phyloP scores from a whole-genome alignment of 169 alveolate genomes.

The Plasmodium coatneyi region DNA sequence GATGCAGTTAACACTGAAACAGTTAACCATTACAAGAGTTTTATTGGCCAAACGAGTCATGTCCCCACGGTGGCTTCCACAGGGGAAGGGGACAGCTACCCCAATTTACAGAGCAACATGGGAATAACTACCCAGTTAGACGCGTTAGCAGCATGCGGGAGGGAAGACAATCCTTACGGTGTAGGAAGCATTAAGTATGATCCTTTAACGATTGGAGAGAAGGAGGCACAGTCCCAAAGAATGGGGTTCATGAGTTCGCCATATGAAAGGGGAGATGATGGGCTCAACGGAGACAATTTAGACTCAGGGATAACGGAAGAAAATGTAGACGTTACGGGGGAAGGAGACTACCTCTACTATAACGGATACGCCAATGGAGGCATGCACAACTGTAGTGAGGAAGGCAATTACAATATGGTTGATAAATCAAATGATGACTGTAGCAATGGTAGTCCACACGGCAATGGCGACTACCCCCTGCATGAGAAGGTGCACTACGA shows the following conservation, averaged over 20 bases:
- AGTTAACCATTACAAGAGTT: background rate
- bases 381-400: background rate
- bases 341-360: background rate
- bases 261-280: background rate
- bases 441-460: background rate
- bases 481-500: background rate
- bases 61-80: background rate
- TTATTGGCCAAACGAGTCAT: background rate
- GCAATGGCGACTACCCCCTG: background rate
- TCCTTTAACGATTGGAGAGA: background rate
- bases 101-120: background rate
- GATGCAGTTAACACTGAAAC: background rate
- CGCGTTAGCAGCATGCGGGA: background rate
- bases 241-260: background rate
- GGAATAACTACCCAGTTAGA: background rate
- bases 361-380: background rate
- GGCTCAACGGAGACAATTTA: background rate
- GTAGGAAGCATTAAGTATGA: background rate
- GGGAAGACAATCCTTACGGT: background rate
- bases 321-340: background rate
- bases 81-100: too few species aligned
- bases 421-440: background rate
- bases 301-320: background rate
- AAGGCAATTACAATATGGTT: background rate
- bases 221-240: background rate